Evolutionary conservation across 169 alveolate species (phyloP), one percentile per base, ranked within the genome.

Genomic region (Cryptosporidium felis): DNA sequence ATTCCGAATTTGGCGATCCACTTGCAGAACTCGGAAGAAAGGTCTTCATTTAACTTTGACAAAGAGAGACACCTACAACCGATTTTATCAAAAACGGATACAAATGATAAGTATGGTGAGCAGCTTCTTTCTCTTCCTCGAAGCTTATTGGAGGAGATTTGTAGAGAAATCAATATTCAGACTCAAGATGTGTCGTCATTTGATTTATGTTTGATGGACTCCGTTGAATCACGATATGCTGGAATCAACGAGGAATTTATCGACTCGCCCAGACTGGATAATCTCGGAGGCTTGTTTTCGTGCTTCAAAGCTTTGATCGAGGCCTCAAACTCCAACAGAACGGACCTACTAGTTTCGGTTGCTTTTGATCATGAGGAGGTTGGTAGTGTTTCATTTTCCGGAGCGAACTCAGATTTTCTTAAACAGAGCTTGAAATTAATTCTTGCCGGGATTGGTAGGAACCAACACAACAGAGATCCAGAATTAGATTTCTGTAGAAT

Each of bases 1-100:
- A 93, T 96, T 14, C 99, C 99, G 18, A 96, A 96, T 91, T 81
- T 97, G 40, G 98, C 99, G 18, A 96, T 97, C 38, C 99, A 97
- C 90, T 88, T 97, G 60, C 94, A 95, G 30, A 93, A 91, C 14
- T 45, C 93, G 0, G 94, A 92, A 28, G 98, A 96, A 53, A 91
- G 96, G 65, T 91, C 89, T 23, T 90, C 91, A n/a, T 92, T 94
- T 36, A 89, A 81, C 5, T 74, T 89, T 23, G 93, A 91, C 41
- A 94, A 95, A 92, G 98, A 96, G 59, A 82, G 80, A 36, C 98
- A 95, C 65, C 81, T 96, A 49, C 94, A 93, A 58, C 97, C 98
- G 14, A 92, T 95, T 63, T 88, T 74, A 3, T 74, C 85, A 28
- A 53, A 38, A 21, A 49, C 85, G 4, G 67, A 49, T 34, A 36